A percentile compares a stretch with the other conserved stretches of the same genome.
These are phyloP conservation scores for Venturia oleaginea DNA, from an alignment of 2,329 filamentous ascomycete genomes.

Conservation along the genomic window DNA sequence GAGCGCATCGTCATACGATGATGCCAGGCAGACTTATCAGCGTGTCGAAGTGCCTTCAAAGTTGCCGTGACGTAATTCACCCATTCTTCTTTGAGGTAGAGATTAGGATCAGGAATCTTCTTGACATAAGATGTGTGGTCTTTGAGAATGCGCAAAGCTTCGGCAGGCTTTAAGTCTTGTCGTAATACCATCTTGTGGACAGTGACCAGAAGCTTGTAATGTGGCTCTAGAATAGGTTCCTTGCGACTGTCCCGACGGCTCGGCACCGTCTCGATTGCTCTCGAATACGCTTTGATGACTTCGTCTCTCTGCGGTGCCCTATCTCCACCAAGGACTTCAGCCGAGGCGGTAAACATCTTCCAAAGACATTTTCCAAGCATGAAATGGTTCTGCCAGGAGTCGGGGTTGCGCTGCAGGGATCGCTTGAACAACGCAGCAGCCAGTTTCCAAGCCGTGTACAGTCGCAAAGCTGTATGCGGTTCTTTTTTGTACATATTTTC, in stretches of 20 bases:
- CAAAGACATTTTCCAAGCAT: conserved; percentile 63
- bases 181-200: conserved; percentile 68
- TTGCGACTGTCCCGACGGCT: conserved; percentile 51
- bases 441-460: conserved; percentile 56
- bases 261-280: conserved; percentile 53
- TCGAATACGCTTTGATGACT: conserved; percentile 48
- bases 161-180: conserved; percentile 31
- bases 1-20: conserved; percentile 78
- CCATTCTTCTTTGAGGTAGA: conserved; percentile 41
- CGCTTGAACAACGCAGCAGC: conserved; percentile 51
- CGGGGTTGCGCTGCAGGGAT: conserved; percentile 49
- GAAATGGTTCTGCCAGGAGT: conserved; percentile 59
- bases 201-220: conserved; percentile 81
- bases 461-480: conserved; percentile 49
- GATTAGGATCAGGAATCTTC: conserved; percentile 35
- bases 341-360: conserved; percentile 54
- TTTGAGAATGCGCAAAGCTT: conserved; percentile 42
- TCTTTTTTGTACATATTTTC: conserved; percentile 48
- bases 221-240: conserved; percentile 80
- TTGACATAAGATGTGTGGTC: conserved; percentile 45
- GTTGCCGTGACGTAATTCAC: conserved; percentile 55
- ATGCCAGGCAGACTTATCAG: conserved; percentile 92
- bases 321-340: conserved; percentile 27
- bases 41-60: conserved; percentile 49
- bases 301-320: conserved; percentile 24